Evolutionary conservation across 2,329 filamentous ascomycete species (phyloP), one percentile per base, ranked within the genome.

Genomic region (Geosmithia flava): DNA sequence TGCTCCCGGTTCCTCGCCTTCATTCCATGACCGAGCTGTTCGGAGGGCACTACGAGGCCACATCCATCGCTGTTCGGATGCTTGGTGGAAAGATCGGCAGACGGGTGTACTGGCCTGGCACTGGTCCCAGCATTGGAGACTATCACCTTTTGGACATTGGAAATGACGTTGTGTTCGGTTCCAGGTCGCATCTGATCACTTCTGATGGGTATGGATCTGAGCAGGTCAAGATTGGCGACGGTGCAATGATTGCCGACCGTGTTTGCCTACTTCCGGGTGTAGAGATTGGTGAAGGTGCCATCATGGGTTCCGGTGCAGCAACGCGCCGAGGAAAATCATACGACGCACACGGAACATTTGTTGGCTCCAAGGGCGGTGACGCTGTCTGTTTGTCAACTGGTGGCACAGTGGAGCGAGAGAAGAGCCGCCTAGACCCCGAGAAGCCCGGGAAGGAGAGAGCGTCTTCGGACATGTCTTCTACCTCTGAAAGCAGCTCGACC

Each of bases 151-250:
- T 79, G 11, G 68, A 78, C 20, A 64, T 79, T 51, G 76, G 76
- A 10, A 69, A 78, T 49, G 71, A 79, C 56, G 75, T 79, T n/a
- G 74, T 79, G 10, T 79, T 80, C 52, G 75, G 76, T 0, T 78
- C 74, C 13, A 68, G 74, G 2, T 70, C 74, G 3, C 68, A 75
- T 49, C 54, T 80, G 0, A 58, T 78, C 29, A 78, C 73, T 1
- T 72, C 72, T 0, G 75, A 80, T 55, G 71, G 68, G 2, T 59
- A 56, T 20, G 70, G 75, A 1, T 72, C 70, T 11, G 71, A 72
- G 15, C 61, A 55, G 8, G 64, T 80, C 44, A 64, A 59, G 13
- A 68, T 80, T 45, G 58, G 62, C 7, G 67, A 72, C 49, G 62
- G 70, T 1, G 68, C 73, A 19, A 79, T 79, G 75, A 70, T 79